A percentile compares a stretch with the other conserved stretches of the same genome.
Evolutionary conservation across 306 rosid genomes (phyloP).

Genomic region (Pachyrhizus erosus): DNA sequence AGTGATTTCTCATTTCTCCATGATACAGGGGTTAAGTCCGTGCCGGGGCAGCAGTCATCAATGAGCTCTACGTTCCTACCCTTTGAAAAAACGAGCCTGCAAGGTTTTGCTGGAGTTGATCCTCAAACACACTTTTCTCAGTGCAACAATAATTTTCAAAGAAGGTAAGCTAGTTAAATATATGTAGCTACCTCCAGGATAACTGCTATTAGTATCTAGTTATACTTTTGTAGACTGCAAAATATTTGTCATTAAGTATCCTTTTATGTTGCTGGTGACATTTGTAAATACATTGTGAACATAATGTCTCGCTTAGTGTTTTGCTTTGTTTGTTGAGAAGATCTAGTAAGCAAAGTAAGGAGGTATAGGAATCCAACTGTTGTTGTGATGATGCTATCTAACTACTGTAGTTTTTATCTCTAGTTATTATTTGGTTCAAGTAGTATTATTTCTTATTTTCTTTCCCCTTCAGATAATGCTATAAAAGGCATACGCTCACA

Average conservation of each 20-base stretch:
- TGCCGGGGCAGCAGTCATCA: conserved; percentile 56
- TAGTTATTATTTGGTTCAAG: conserved; percentile 21
- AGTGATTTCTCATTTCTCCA: conserved; percentile 62
- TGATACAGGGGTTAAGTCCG: conserved; percentile 61
- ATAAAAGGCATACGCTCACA: not conserved
- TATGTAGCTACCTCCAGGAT: conserved; percentile 34
- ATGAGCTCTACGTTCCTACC: conserved; percentile 53
- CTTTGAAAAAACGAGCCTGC: conserved; percentile 43
- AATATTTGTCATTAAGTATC: conserved; percentile 15
- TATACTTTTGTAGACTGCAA: conserved; percentile 42
- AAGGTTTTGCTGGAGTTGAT: conserved; percentile 56
- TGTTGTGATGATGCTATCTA: conserved; percentile 36
- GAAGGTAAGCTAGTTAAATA: conserved; percentile 57
- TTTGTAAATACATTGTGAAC: conserved; percentile 41
- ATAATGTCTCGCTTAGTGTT: conserved; percentile 10
- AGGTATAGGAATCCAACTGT: conserved; percentile 19
- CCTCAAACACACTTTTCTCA: conserved; percentile 57
- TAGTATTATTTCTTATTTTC: not conserved
- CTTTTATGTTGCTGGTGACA: conserved; percentile 39
- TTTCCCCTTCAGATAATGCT: not conserved
- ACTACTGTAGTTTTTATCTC: conserved; percentile 23
- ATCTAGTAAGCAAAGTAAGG: conserved; percentile 35
- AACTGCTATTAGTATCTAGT: conserved; percentile 18
- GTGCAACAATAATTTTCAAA: conserved; percentile 56
- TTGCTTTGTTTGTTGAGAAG: conserved; percentile 34